Conservation (phyloP, 305 asterid genomes). For the Solanum hybrid region DNA sequence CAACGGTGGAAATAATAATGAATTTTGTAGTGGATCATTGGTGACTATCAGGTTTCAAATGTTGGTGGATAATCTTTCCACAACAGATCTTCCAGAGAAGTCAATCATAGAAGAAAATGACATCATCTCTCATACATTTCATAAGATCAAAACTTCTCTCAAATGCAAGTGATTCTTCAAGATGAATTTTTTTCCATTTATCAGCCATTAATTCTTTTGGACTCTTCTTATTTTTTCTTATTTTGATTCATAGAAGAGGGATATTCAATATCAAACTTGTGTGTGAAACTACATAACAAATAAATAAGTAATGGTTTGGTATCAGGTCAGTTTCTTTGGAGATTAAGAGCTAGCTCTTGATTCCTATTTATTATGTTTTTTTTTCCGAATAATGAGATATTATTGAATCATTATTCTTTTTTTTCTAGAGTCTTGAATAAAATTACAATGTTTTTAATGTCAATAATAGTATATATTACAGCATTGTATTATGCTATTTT, state of each 20-base stretch:
- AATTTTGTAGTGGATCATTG: constrained; percentile 18
- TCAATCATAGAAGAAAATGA: background rate
- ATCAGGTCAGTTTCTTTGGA: background rate
- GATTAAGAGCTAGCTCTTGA: background rate
- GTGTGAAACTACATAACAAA: background rate
- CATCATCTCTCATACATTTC: background rate
- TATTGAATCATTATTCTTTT: background rate
- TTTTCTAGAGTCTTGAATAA: too few relatives aligned
- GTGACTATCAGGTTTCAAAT: background rate
- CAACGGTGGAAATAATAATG: constrained; percentile 5
- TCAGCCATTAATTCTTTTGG: too few relatives aligned
- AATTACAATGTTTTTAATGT: too few relatives aligned
- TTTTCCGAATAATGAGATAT: background rate
- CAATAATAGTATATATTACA: too few relatives aligned
- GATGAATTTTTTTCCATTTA: background rate
- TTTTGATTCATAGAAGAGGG: background rate
- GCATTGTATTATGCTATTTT: too few relatives aligned
- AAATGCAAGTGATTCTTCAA: background rate
- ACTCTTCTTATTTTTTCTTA: background rate
- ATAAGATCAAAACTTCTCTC: background rate
- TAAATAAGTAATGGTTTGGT: background rate
- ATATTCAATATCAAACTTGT: background rate
- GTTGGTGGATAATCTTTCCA: background rate
- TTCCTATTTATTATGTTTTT: background rate
- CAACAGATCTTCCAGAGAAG: background rate